Evolutionary conservation across 1,139 yeast genomes (phyloP).

Genomic region (Arxiozyma telluris): DNA sequence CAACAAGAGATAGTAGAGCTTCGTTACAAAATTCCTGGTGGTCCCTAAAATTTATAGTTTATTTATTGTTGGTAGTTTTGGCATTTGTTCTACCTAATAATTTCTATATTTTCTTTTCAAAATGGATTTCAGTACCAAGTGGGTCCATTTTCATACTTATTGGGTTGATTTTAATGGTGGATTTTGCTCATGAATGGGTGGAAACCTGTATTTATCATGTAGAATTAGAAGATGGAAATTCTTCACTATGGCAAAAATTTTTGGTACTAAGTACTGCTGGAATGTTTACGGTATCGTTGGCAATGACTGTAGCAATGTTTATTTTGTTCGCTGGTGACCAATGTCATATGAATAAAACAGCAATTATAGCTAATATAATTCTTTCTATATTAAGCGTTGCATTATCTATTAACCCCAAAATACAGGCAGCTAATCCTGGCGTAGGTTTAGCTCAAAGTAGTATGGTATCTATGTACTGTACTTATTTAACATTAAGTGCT

Average conservation of each 20-base stretch:
- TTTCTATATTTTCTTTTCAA: constrained; percentile 86
- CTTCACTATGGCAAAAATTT: constrained; percentile 64
- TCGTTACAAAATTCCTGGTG: constrained; percentile 86
- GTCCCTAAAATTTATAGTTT: constrained; percentile 62
- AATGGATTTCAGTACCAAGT: constrained; percentile 74
- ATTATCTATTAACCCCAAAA: constrained; percentile 68
- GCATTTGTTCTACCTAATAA: constrained; percentile 79
- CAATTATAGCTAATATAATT: constrained; percentile 68
- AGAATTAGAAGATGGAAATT: constrained; percentile 71
- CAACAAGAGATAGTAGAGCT: constrained; percentile 73
- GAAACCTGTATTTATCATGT: constrained; percentile 89
- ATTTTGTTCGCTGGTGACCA: constrained; percentile 75
- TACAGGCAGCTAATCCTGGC: constrained; percentile 88
- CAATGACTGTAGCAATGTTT: constrained; percentile 71
- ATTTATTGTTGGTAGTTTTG: constrained; percentile 48
- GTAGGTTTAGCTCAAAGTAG: constrained; percentile 97
- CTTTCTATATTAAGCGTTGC: constrained; percentile 56
- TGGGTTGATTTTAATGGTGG: constrained; percentile 83
- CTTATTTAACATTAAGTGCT: constrained; percentile 86
- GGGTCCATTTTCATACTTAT: constrained; percentile 81
- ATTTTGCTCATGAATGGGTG: constrained; percentile 98
- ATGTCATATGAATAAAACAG: constrained; percentile 85
- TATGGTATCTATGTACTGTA: constrained; percentile 90
- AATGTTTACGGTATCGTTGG: constrained; percentile 70
- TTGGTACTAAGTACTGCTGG: constrained; percentile 77